phyloP scores from a whole-genome alignment of 176 grass and related monocot genomes.

The Ensete glaucum region DNA sequence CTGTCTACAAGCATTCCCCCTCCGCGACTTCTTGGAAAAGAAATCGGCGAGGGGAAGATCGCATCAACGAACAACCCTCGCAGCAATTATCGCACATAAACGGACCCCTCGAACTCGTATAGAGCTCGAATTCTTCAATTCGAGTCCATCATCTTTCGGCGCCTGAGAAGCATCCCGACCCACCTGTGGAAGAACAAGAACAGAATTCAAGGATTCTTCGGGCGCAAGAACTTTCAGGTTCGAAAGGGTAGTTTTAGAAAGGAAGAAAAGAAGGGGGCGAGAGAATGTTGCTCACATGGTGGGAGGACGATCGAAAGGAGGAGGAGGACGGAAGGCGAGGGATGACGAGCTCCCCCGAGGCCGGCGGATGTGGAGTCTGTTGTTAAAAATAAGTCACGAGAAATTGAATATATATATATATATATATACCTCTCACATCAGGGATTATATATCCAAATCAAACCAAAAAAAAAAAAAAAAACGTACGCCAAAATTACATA shows the following conservation, averaged over 20 bases:
- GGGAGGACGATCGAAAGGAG: background rate
- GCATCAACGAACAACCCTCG: background rate
- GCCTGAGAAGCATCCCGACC: background rate
- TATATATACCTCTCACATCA: no score
- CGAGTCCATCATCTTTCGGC: background rate
- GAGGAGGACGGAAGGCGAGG: background rate
- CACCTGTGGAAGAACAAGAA: background rate
- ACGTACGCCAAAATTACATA: no score
- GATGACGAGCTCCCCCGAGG: background rate
- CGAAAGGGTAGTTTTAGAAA: background rate
- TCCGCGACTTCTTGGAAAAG: slow-evolving; percentile 4
- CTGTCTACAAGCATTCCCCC: background rate
- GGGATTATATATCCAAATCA: no score
- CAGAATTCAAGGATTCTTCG: background rate
- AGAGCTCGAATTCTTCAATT: background rate
- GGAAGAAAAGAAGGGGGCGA: background rate
- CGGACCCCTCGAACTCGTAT: background rate
- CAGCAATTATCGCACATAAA: no score
- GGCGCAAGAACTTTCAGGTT: background rate
- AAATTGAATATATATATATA: no score
- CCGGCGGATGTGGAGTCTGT: background rate
- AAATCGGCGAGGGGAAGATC: slow-evolving; percentile 6
- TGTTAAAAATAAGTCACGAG: no score
- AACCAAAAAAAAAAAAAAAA: no score
- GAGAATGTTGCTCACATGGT: background rate